Conservation (phyloP, 306 rosid species). For the Ceratonia siliqua region DNA sequence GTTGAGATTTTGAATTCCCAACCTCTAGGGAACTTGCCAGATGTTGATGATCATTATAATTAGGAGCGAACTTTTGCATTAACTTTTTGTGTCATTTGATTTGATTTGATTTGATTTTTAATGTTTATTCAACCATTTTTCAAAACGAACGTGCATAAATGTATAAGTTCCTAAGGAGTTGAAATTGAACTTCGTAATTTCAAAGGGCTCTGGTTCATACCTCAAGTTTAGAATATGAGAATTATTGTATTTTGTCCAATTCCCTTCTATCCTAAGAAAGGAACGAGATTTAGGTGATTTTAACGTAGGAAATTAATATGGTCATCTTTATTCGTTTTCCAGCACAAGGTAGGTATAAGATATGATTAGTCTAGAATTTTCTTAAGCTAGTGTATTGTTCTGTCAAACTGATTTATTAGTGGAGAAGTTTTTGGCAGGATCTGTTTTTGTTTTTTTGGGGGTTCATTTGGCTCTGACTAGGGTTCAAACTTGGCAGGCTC, state of each 20-base stretch:
- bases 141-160: conserved; percentile 1
- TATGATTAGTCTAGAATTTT: not conserved
- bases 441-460: too few species aligned
- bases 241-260: not conserved
- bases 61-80: not conserved
- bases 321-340: not conserved
- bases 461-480: too few species aligned
- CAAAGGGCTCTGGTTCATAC: not conserved
- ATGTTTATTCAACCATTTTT: not conserved
- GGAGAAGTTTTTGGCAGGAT: not conserved
- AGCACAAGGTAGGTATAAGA: not conserved
- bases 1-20: not conserved
- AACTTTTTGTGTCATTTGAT: not conserved
- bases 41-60: not conserved
- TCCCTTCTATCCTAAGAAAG: not conserved
- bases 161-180: not conserved
- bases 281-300: conserved; percentile 9
- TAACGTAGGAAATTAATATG: not conserved
- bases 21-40: not conserved
- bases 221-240: not conserved
- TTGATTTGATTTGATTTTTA: not conserved
- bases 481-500: too few species aligned
- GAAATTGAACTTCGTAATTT: not conserved
- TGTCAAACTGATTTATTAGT: not conserved
- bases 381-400: not conserved